Conservation (phyloP, 1,284 basidiomycete species). For the Entoloma clypeatum region DNA sequence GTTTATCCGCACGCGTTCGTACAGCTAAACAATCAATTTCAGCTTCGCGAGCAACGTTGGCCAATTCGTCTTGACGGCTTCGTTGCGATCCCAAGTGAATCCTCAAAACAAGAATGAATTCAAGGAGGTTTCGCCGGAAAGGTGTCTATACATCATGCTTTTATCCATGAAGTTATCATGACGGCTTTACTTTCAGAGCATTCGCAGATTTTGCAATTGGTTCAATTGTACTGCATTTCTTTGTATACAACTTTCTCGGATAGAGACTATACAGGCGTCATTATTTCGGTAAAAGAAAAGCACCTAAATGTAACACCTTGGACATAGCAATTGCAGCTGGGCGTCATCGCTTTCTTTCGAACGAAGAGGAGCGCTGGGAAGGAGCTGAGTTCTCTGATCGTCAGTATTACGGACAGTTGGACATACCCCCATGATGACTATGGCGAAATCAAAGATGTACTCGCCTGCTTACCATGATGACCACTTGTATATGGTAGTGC, state of each 20-base stretch:
- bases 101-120: conserved; percentile 78
- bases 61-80: conserved; percentile 94
- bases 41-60: conserved; percentile 94
- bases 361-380: conserved; percentile 64
- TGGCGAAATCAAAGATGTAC: conserved; percentile 78
- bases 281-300: too few species aligned
- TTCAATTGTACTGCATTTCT: conserved; percentile 95
- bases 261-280: conserved; percentile 17
- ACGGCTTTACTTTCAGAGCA: conserved; percentile 60
- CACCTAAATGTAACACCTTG: neutral
- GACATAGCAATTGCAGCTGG: too few species aligned
- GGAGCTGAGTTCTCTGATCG: conserved; percentile 14
- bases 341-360: conserved; percentile 45
- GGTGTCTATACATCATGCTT: conserved; percentile 44
- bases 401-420: conserved; percentile 6
- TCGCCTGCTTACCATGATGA: conserved; percentile 46
- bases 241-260: conserved; percentile 92
- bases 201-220: conserved; percentile 96
- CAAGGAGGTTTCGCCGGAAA: conserved; percentile 90
- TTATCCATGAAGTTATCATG: conserved; percentile 4
- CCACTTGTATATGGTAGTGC: neutral
- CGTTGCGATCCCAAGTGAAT: conserved; percentile 89
- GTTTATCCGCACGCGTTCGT: conserved; percentile 6
- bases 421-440: conserved; percentile 75
- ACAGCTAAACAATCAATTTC: neutral